Conservation (phyloP, 106 monocot species). For the Dendrobium huoshanense region DNA sequence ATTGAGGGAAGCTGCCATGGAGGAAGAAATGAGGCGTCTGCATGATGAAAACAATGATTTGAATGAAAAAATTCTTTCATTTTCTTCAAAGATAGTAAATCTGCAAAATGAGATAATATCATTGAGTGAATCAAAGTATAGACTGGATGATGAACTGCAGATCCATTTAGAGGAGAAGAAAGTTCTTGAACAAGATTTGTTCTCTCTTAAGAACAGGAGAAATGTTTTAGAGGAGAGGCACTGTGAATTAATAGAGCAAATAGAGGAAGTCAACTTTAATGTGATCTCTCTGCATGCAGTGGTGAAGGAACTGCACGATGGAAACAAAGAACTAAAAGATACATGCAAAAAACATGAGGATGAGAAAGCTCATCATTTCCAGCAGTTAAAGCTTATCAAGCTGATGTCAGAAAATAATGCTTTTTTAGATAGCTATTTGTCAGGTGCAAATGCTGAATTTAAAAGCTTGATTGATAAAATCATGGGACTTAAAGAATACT, state of each 20-base stretch:
- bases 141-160: conserved; percentile 29
- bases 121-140: conserved; percentile 22
- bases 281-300: conserved; percentile 32
- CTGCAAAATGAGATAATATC: conserved; percentile 26
- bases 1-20: conserved; percentile 29
- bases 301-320: conserved; percentile 31
- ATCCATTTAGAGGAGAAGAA: conserved; percentile 41
- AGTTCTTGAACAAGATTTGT: conserved; percentile 32
- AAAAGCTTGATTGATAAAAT: conserved; percentile 29
- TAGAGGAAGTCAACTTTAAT: conserved; percentile 28
- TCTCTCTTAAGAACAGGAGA: conserved; percentile 24
- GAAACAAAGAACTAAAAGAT: conserved; percentile 22
- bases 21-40: conserved; percentile 35
- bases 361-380: conserved; percentile 30
- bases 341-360: conserved; percentile 7
- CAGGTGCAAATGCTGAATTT: conserved; percentile 33
- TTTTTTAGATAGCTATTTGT: conserved; percentile 29
- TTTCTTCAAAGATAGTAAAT: conserved; percentile 11
- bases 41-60: conserved; percentile 28
- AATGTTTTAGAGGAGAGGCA: conserved; percentile 29
- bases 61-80: conserved; percentile 3
- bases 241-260: conserved; percentile 22
- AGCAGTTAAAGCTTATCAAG: conserved; percentile 14
- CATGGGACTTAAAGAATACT: conserved; percentile 18
- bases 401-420: conserved; percentile 15